Evolutionary conservation across 768 basidiomycete genomes (phyloP), one percentile per base, ranked within the genome.

Genomic region (Auricularia sp.): DNA sequence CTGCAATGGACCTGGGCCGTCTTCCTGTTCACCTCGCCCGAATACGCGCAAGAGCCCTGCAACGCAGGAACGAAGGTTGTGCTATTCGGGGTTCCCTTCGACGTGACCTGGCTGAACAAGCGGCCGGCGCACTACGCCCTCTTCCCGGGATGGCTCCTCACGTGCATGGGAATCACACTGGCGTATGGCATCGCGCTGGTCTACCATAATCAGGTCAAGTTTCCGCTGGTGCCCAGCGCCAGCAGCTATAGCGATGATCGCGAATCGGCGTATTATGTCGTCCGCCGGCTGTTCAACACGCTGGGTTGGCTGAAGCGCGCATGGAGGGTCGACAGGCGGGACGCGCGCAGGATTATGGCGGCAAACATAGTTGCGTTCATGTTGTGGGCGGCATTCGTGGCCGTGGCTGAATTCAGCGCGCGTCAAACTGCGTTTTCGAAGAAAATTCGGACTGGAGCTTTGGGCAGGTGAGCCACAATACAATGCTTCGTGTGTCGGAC

Each of bases 1-100:
- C 64, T 66, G 14, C 66, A 66, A 53, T 66, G 66, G 66, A 36
- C 66, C 6, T 66, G 66, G 66, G 63, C 64, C 1, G 39, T 61
- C 3, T 61, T 60, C 23, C 42, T 66, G 12, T 66, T 66, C 64
- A 65, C 64, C 3, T 36, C 34, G 18, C 66, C 66, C 3, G 21
- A 36, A 0, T 66, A 66, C 60, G 64, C 64, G n/a, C 66, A 66
- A 39, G 33, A 18, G 29, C 18, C 39, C 23, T 66, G 66, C 64
- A 66, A 61, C 39, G 53, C 36, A 21, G 35, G 16, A 14, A 66
- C 66, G 10, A 42, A 14, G 10, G 36, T 66, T 16, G 16, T 64
- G 14, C 36, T 66, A n/a, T 66, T 66, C 56, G 66, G 66, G 3
- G 18, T 18, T 12, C 59, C 66, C 11, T n/a, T 61, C 14, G 33